Base-by-base conservation (phyloP, 202 grass and related monocot species). In the Brachypodium distachyon region DNA sequence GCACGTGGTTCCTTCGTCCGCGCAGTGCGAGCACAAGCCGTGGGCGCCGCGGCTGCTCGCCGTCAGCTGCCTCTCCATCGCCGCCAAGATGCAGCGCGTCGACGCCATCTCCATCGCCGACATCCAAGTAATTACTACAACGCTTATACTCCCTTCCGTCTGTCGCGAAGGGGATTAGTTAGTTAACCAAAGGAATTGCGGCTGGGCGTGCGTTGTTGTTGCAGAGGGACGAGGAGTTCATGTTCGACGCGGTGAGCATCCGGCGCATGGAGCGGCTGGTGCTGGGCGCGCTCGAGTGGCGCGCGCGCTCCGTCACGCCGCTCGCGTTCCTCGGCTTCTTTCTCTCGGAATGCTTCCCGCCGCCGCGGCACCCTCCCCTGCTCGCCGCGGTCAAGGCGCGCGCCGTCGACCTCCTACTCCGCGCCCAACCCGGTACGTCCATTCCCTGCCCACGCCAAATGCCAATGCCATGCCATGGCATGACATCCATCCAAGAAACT, bases 71-170 rank as follows among this genome's bases (percentile, higher is more conserved):
- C 91, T 99, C 78, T 90, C 96, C 60, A 83, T 99, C 54, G 91
- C 96, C 47, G 85, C 89, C 47, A 99, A 99, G 88, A 99, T 99
- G 96, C 93, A 89, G 87, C 88, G 85, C 89, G 58, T 57, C 66
- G 56, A 79, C 3, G 32, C 63, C 31, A 73, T 90, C 81, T 84
- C 85, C 16, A 48, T 89, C 70, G 86, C 44, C 34, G 49, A 77
- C 63, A 84, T 98, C 77, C 96, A 95, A 78, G 92, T 97, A 84
- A n/a, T n/a, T n/a, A n/a, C n/a, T n/a, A 85, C 9, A 7, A 36
- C 10, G 41, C 17, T 16, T 7, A 19, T 17, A 12, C 3, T 42
- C 16, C 3, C 5, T 41, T 32, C 21, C 1, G 6, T 66, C 42
- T 14, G 23, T 12, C 31, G 65, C 63, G 10, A 73, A 54, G 39